Percentiles rank a stretch among this genome's conserved stretches.
Evolutionary conservation across 306 rosid genomes (phyloP).

Genomic region (Citrullus colocynthis): DNA sequence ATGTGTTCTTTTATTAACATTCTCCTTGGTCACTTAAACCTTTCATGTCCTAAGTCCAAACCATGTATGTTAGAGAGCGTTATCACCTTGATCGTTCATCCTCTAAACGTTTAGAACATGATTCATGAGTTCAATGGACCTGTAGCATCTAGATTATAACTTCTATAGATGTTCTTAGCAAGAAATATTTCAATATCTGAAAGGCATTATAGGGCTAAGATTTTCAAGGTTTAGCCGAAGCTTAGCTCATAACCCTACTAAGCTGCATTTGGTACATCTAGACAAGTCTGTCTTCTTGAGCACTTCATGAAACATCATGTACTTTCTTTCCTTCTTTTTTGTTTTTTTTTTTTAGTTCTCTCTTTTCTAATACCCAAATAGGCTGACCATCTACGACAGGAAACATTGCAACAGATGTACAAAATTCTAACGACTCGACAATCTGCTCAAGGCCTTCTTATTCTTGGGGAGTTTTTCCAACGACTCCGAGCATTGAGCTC

Average conservation of each 20-base stretch:
- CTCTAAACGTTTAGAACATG: neutral
- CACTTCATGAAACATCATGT: neutral
- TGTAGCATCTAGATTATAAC: neutral
- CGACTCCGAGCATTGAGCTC: slow-evolving; percentile 71
- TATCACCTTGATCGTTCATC: neutral
- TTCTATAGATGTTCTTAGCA: neutral
- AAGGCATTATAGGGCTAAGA: no score
- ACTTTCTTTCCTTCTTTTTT: neutral
- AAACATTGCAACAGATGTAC: slow-evolving; percentile 60
- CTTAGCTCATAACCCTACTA: neutral
- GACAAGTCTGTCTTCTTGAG: neutral
- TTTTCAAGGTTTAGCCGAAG: no score
- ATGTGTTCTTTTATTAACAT: neutral
- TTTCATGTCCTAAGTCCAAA: neutral
- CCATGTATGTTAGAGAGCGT: neutral
- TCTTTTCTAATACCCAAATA: slow-evolving; percentile 21
- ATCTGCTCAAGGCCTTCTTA: slow-evolving; percentile 59
- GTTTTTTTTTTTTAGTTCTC: neutral
- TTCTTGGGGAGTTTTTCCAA: slow-evolving; percentile 70
- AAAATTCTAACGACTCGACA: slow-evolving; percentile 62
- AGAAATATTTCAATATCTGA: neutral
- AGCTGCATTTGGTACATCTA: neutral
- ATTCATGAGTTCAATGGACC: neutral
- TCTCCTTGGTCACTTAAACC: neutral
- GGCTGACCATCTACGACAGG: slow-evolving; percentile 84